Percentiles rank a stretch among this genome's conserved stretches.
Conservation (phyloP, 345 rosid genomes). For the Eucalyptus brandiana region DNA sequence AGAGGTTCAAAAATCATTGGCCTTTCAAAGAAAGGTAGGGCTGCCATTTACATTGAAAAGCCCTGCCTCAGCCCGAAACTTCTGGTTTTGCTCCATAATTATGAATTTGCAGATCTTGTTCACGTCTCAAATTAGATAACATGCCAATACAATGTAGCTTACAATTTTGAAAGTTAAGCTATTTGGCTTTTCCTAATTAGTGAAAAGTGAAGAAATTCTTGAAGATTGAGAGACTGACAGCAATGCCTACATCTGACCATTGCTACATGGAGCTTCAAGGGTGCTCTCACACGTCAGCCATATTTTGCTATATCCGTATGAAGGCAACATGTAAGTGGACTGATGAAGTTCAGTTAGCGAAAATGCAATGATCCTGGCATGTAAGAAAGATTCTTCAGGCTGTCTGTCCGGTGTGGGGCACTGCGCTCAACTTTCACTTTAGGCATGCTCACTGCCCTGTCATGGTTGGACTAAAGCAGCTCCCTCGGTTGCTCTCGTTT, state of each 20-base stretch:
- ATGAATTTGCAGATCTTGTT: background rate
- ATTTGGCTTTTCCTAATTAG: background rate
- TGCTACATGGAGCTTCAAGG: background rate
- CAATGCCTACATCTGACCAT: background rate
- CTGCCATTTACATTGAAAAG: background rate
- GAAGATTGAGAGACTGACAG: background rate
- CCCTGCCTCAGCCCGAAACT: background rate
- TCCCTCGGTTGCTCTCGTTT: conserved; percentile 19
- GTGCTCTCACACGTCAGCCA: background rate
- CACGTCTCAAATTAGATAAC: background rate
- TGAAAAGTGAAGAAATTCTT: background rate
- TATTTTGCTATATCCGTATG: background rate
- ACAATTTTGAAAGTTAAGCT: background rate
- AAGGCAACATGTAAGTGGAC: background rate
- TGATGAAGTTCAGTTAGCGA: background rate
- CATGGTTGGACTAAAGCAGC: background rate
- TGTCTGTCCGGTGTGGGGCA: background rate
- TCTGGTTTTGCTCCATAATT: background rate
- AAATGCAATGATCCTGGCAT: background rate
- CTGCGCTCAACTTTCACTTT: background rate
- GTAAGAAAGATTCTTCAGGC: background rate
- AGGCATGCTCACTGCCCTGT: background rate
- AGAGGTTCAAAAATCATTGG: background rate
- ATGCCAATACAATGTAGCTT: background rate
- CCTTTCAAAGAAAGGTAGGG: background rate